Conservation (phyloP, 139 green algal genomes). For the Chloropicon primus region DNA sequence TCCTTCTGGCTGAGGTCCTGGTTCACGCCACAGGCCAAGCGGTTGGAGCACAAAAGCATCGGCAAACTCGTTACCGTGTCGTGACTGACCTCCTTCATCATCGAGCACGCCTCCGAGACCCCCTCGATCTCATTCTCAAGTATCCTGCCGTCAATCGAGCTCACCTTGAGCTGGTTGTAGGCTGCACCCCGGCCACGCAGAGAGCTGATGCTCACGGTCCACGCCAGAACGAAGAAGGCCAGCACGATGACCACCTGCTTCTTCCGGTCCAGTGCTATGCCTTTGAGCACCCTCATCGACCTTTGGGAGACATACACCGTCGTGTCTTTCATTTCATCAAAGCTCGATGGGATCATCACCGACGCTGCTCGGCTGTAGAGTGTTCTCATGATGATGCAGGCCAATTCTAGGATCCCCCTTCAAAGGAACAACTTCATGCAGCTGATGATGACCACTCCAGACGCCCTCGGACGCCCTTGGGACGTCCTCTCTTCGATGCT, state of each 20-base stretch:
- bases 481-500: too few species aligned
- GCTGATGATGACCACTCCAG: too few species aligned
- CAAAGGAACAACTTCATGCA: too few species aligned
- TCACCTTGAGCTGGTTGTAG: neutral
- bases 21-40: neutral
- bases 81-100: neutral
- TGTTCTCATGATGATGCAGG: neutral
- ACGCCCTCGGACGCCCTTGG: too few species aligned
- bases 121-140: neutral
- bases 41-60: neutral
- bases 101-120: neutral
- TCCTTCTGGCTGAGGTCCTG: neutral
- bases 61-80: neutral
- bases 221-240: neutral
- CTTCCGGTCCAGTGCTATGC: neutral
- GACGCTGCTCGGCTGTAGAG: neutral
- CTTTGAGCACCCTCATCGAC: neutral
- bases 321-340: neutral
- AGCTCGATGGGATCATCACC: neutral
- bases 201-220: neutral
- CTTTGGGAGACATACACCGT: neutral
- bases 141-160: too few species aligned
- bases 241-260: neutral
- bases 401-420: too few species aligned
- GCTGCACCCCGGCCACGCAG: neutral